These are phyloP conservation scores for Backusella tarrabulga DNA, from an alignment of 192 early-diverging fungal species.

Conservation along the genomic window DNA sequence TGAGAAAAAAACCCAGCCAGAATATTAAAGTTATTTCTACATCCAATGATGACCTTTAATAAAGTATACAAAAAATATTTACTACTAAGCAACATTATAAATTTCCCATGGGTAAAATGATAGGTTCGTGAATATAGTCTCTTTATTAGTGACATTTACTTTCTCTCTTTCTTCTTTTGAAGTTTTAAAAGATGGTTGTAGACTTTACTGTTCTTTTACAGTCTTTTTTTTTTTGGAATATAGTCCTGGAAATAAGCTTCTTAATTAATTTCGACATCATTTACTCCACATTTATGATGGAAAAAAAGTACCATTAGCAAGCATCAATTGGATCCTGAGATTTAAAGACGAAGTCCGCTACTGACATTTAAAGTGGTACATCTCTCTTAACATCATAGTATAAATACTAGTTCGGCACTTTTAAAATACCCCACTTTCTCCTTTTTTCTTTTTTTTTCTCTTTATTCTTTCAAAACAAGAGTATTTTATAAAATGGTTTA, in stretches of 20 bases:
- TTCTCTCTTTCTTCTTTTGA: background rate
- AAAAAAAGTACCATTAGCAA: background rate
- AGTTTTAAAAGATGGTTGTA: background rate
- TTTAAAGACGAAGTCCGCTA: conserved; percentile 5
- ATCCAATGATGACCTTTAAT: background rate
- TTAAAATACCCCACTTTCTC: background rate
- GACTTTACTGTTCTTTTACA: background rate
- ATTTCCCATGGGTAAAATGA: background rate
- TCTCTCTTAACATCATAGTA: background rate
- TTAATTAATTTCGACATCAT: background rate
- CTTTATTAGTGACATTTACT: background rate
- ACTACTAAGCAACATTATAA: background rate
- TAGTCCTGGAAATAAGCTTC: background rate
- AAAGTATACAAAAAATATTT: background rate
- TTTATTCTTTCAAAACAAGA: background rate
- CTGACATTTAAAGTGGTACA: conserved; percentile 8
- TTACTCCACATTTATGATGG: background rate
- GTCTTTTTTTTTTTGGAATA: background rate
- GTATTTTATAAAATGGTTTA: conserved; percentile 27
- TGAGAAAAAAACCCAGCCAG: background rate
- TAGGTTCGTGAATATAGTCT: background rate
- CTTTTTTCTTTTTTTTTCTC: background rate
- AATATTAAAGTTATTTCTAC: background rate
- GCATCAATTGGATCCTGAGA: background rate
- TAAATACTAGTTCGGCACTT: background rate